Evolutionary conservation across 1,284 basidiomycete genomes (phyloP), one percentile per base, ranked within the genome.

Genomic region (Sparassis latifolia): DNA sequence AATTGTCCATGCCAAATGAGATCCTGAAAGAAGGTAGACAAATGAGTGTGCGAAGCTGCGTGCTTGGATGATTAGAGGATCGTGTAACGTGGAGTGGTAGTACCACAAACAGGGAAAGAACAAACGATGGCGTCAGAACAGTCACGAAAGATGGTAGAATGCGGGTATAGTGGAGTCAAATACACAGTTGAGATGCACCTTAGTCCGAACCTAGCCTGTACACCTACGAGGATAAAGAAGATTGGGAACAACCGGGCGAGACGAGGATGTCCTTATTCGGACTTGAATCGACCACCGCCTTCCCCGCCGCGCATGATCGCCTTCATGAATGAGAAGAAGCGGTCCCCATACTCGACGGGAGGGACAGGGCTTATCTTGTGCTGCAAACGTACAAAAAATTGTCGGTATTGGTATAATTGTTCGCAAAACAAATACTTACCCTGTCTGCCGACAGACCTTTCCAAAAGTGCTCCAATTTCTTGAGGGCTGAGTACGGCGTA

Each of bases 281-380:
- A 55, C 61, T 82, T 82, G 70, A 89, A 89, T 53, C 72, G 73
- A 53, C 71, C 71, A 10, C 76, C 82, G 10, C 84, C 84, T 50
- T 80, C 89, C 2, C 90, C 90, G 33, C 86, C 86, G 6, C 87
- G 82, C 84, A 95, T 92, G 60, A 92, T 80, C 9, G 88, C 87
- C 64, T 84, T 81, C 77, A 97, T 83, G 66, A 97, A 97, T 42
- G 79, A 63, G 62, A 94, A 81, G 76, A 97, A 97, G 38, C 94
- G 82, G 39, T 89, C 80, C 2, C 82, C 87, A 62, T 97, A 97
- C 56, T 93, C 86, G 10, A 70, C 61, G 0, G 94, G 91, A 3
- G 88, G 85, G 1, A 97, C 90, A 5, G 94, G 92, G 53, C 91
- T 95, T 59, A 97, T 97, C 64, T 91, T 94, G 62, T 93, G 89